Percentiles rank a stretch among this genome's conserved stretches.
Evolutionary conservation across 441 rosid species (phyloP).

Genomic region (Corymbia calophylla): DNA sequence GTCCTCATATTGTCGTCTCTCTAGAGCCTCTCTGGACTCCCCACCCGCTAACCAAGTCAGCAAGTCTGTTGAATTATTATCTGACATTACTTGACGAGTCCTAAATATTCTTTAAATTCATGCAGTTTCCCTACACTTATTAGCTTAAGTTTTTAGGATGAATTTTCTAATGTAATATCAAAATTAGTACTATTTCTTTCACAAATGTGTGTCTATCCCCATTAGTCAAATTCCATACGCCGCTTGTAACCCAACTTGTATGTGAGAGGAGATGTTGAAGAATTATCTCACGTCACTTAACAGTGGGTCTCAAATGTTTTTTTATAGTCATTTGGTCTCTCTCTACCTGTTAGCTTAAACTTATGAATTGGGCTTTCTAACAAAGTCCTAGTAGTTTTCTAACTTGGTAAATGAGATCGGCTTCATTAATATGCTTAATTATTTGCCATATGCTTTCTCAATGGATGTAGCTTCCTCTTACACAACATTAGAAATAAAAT

Average conservation of each 20-base stretch:
- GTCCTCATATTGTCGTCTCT: neutral
- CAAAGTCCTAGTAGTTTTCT: neutral
- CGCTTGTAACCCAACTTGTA: rapidly evolving
- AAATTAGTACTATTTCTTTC: too few species aligned
- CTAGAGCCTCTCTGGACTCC: neutral
- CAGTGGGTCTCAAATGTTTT: neutral
- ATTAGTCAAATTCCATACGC: neutral
- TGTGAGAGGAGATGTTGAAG: neutral
- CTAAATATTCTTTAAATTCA: neutral
- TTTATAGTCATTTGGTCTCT: too few species aligned
- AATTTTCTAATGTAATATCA: too few species aligned
- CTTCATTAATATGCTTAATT: neutral
- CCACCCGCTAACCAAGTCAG: neutral
- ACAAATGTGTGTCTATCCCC: neutral
- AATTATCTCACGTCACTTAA: neutral
- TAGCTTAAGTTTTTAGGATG: too few species aligned
- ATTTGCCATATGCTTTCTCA: neutral
- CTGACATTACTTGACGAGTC: neutral
- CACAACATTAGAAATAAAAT: neutral
- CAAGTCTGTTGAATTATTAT: neutral
- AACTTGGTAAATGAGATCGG: neutral
- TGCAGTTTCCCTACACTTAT: rapidly evolving
- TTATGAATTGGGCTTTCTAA: too few species aligned
- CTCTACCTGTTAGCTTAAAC: too few species aligned
- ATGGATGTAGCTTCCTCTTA: neutral